A percentile compares a stretch with the other conserved stretches of the same genome.
Evolutionary conservation across 2,329 filamentous ascomycete genomes (phyloP).

Genomic region (Hypoxylon sp.): DNA sequence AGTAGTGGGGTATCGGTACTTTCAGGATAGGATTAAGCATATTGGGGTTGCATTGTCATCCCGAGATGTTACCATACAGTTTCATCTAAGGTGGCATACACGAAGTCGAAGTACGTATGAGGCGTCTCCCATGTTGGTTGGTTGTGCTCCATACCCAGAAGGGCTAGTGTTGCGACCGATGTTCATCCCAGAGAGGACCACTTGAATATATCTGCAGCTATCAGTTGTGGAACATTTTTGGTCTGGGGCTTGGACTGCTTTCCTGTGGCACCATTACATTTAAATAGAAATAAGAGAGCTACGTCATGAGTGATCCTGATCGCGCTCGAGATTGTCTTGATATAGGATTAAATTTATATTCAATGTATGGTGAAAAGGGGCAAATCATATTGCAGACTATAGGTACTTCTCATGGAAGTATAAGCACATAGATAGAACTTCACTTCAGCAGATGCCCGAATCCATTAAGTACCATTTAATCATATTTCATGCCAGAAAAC

Average conservation of each 20-base stretch:
- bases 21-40: constrained; percentile 9
- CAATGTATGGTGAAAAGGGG: too few species aligned
- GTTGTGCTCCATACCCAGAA: not conserved
- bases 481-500: too few species aligned
- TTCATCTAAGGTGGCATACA: not conserved
- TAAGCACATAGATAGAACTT: too few species aligned
- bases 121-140: not conserved
- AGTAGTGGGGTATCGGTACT: constrained; percentile 27
- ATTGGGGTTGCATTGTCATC: constrained; percentile 7
- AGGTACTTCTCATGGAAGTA: too few species aligned
- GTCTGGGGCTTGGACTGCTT: not conserved
- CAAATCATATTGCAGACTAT: too few species aligned
- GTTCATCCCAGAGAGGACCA: not conserved
- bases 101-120: not conserved
- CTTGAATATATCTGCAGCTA: not conserved
- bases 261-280: not conserved
- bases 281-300: not conserved
- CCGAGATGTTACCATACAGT: not conserved
- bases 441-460: too few species aligned
- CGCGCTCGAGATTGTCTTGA: too few species aligned
- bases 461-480: too few species aligned
- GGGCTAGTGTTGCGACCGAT: not conserved
- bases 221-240: not conserved
- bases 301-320: not conserved
- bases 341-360: too few species aligned